Percentiles rank a stretch among this genome's conserved stretches.
Conservation (phyloP, 495 filamentous ascomycete species). For the Glonium stellatum region DNA sequence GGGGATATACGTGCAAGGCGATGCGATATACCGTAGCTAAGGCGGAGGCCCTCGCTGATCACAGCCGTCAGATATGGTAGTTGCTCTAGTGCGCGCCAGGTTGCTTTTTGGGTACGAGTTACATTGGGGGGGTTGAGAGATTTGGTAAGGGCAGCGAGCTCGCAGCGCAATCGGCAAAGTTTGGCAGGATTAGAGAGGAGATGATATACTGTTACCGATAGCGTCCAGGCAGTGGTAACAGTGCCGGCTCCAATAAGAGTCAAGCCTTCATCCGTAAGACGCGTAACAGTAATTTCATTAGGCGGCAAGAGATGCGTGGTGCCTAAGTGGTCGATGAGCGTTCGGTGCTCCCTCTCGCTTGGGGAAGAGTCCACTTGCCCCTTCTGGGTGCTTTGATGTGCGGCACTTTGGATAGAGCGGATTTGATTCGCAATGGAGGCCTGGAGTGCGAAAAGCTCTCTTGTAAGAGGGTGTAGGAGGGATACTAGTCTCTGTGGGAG, state of each 20-base stretch:
- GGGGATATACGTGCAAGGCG: constrained; percentile 41
- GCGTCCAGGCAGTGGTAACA: constrained; percentile 22
- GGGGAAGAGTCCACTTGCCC: neutral
- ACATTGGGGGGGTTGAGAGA: no score
- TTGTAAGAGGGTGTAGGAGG: constrained; percentile 13
- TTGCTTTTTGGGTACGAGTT: constrained; percentile 6
- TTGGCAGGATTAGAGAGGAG: constrained; percentile 18
- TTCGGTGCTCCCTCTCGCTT: neutral
- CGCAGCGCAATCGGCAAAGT: constrained; percentile 7
- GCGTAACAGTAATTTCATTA: constrained; percentile 12
- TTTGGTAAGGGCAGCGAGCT: constrained; percentile 6
- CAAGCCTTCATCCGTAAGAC: constrained; percentile 24
- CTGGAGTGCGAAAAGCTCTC: constrained; percentile 8
- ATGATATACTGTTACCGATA: constrained; percentile 16
- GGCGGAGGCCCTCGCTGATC: constrained; percentile 43
- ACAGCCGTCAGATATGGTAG: constrained; percentile 46
- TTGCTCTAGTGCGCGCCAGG: constrained; percentile 42
- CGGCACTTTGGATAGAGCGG: neutral
- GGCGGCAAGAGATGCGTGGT: constrained; percentile 8
- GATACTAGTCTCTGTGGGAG: constrained; percentile 8
- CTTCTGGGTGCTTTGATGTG: neutral
- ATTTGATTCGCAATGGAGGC: neutral
- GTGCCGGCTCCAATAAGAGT: constrained; percentile 26
- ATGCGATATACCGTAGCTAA: constrained; percentile 38
- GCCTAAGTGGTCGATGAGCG: constrained; percentile 4